phyloP scores from a whole-genome alignment of 257 asterid genomes.

The Sherardia arvensis region DNA sequence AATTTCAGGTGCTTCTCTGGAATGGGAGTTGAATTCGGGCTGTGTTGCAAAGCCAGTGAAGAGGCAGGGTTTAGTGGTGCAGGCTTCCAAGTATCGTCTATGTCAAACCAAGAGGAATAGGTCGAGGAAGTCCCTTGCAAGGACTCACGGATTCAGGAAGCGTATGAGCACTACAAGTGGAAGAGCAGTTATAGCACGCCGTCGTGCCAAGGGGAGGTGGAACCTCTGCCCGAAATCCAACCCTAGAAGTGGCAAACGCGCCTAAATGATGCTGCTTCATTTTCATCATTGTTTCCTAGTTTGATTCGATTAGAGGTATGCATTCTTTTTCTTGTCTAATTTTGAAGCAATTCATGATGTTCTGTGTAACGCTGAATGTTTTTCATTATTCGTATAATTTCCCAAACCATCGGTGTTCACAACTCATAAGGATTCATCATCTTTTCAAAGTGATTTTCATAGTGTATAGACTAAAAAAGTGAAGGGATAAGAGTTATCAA shows the following conservation, averaged over 20 bases:
- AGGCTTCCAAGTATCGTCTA: slow-evolving; percentile 48
- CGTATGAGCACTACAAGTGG: slow-evolving; percentile 94
- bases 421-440: too few relatives aligned
- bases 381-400: too few relatives aligned
- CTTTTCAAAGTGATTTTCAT: too few relatives aligned
- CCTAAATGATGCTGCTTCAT: slow-evolving; percentile 30
- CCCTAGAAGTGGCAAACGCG: slow-evolving; percentile 68
- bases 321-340: background rate
- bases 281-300: slow-evolving; percentile 23
- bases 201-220: slow-evolving; percentile 93
- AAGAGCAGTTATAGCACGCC: slow-evolving; percentile 54
- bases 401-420: too few relatives aligned
- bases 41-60: slow-evolving; percentile 19
- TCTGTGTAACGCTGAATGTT: too few relatives aligned
- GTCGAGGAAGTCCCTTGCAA: slow-evolving; percentile 82
- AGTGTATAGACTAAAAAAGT: too few relatives aligned
- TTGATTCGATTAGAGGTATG: slow-evolving; percentile 12
- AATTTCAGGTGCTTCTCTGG: slow-evolving; percentile 20
- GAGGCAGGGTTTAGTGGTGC: slow-evolving; percentile 56
- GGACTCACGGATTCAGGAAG: slow-evolving; percentile 89
- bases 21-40: slow-evolving; percentile 31
- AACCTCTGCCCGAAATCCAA: slow-evolving; percentile 71
- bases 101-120: slow-evolving; percentile 92
- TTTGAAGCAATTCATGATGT: too few relatives aligned
- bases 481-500: too few relatives aligned